Conservation (phyloP, 768 basidiomycete species). For the Ephemerocybe angulata region DNA sequence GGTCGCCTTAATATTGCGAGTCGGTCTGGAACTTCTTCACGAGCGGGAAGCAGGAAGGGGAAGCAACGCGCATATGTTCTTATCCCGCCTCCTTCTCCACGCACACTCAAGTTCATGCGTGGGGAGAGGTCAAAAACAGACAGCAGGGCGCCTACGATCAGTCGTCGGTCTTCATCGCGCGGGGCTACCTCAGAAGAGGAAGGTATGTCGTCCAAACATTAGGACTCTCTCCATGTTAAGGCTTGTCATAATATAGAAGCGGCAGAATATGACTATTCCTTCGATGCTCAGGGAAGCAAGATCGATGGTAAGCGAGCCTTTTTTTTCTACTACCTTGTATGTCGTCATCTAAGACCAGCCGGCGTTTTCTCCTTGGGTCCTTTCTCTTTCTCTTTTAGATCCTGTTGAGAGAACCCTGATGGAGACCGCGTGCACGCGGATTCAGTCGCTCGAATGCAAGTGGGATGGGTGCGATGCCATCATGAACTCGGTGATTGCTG, state of each 20-base stretch:
- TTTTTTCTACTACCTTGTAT: background rate
- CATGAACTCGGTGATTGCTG: conserved; percentile 48
- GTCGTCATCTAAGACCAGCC: background rate
- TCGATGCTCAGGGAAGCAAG: conserved; percentile 8
- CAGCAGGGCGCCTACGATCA: background rate
- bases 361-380: conserved; percentile 6
- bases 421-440: conserved; percentile 43
- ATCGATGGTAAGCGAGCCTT: conserved; percentile 7
- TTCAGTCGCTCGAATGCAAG: conserved; percentile 48
- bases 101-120: background rate
- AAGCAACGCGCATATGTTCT: background rate
- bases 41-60: conserved; percentile 2
- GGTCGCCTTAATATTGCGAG: background rate
- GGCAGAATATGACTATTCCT: conserved; percentile 7
- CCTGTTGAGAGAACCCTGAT: conserved; percentile 42
- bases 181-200: background rate
- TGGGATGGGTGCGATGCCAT: conserved; percentile 58
- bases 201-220: background rate
- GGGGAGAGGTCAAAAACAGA: background rate
- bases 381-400: conserved; percentile 1
- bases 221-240: background rate
- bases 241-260: background rate
- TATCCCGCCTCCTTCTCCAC: background rate
- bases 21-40: background rate
- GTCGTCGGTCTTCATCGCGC: background rate